Base-by-base conservation (phyloP, 371 early-diverging fungal species). In the Batrachochytrium dendrobatidis region DNA sequence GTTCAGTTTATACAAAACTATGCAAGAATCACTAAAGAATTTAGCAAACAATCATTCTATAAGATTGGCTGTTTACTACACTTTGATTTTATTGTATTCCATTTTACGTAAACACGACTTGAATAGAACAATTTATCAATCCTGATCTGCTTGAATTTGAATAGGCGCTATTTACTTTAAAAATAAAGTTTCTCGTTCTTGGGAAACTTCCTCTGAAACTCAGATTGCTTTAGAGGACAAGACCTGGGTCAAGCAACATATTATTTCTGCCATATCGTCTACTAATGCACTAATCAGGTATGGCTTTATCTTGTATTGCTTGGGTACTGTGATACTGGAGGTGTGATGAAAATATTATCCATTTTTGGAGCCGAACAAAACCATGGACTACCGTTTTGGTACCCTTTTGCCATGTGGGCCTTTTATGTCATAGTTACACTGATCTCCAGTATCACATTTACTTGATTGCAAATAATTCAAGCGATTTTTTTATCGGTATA, bases 81-180 rank as follows among this genome's bases (percentile, higher is more conserved):
- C n/a, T n/a, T n/a, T n/a, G n/a, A n/a, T n/a, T n/a, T n/a, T n/a
- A n/a, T n/a, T n/a, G n/a, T n/a, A n/a, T n/a, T n/a, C n/a, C n/a
- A n/a, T n/a, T n/a, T n/a, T n/a, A n/a, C n/a, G n/a, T n/a, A n/a
- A n/a, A n/a, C n/a, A n/a, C n/a, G n/a, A n/a, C n/a, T n/a, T n/a
- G n/a, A n/a, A n/a, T n/a, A n/a, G n/a, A n/a, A n/a, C n/a, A n/a
- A n/a, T n/a, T n/a, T n/a, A n/a, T n/a, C n/a, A n/a, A n/a, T n/a
- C n/a, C n/a, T n/a, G n/a, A n/a, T n/a, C n/a, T n/a, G n/a, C n/a
- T n/a, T n/a, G n/a, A n/a, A n/a, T n/a, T n/a, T n/a, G n/a, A 62
- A 55, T 78, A 84, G 94, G 88, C 65, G 85, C 93, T n/a, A 88
- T 95, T 64, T 93, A 89, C 79, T 91, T 94, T 74, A 95, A 95